These are phyloP conservation scores for Solanum ossicruentum DNA, from an alignment of 257 asterid genomes.

Conservation along the genomic window DNA sequence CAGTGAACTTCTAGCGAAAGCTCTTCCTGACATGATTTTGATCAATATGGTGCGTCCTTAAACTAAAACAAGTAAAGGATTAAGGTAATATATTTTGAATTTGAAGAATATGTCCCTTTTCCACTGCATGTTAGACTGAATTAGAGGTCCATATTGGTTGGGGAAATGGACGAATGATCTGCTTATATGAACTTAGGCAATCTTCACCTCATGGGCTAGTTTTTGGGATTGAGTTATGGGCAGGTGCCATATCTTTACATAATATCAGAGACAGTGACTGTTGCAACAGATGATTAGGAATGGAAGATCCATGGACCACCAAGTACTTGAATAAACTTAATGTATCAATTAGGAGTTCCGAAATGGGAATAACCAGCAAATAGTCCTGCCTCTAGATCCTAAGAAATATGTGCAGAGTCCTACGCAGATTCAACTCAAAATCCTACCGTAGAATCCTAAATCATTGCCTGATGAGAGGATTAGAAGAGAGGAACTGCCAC, in stretches of 20 bases:
- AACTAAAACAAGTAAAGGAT: neutral
- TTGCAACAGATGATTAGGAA: neutral
- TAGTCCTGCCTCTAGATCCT: neutral
- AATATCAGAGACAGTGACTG: neutral
- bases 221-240: too few relatives aligned
- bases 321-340: neutral
- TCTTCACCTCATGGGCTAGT: neutral
- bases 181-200: neutral
- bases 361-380: neutral
- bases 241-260: too few relatives aligned
- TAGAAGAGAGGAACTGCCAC: neutral
- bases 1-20: neutral
- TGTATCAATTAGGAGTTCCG: neutral
- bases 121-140: neutral
- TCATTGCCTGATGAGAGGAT: neutral
- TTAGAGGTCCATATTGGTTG: too few relatives aligned
- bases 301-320: neutral
- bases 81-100: neutral
- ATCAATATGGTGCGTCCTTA: neutral
- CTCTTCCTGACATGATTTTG: neutral
- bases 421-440: neutral
- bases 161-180: too few relatives aligned
- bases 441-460: neutral
- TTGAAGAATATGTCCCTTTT: neutral
- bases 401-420: neutral